These are phyloP conservation scores for Candida glucosophila DNA, from an alignment of 1,139 yeast species.

Conservation along the genomic window DNA sequence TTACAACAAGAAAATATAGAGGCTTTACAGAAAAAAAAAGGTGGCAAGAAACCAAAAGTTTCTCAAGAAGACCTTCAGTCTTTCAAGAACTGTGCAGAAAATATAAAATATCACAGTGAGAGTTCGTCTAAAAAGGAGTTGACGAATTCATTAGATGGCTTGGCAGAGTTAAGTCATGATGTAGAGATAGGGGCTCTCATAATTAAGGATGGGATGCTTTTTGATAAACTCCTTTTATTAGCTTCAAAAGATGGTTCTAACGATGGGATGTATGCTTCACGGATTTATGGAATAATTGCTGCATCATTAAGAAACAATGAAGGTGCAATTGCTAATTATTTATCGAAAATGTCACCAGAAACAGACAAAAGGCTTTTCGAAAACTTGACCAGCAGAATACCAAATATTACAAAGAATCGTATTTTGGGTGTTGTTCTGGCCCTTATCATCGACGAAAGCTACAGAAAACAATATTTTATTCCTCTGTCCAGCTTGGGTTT, in stretches of 20 bases:
- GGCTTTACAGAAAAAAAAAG: too few species aligned
- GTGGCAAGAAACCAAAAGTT: too few species aligned
- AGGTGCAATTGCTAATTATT: conserved; percentile 38
- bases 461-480: conserved; percentile 8
- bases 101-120: too few species aligned
- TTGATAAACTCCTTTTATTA: conserved; percentile 9
- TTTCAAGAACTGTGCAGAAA: too few species aligned
- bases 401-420: conserved; percentile 35
- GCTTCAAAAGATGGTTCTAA: conserved; percentile 8
- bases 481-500: conserved; percentile 5
- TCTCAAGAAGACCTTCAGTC: conserved; percentile 12
- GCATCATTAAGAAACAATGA: conserved; percentile 66
- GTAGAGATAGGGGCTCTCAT: conserved; percentile 48
- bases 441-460: conserved; percentile 23
- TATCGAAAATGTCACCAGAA: conserved; percentile 8
- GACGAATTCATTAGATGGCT: conserved; percentile 31
- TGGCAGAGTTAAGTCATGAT: conserved; percentile 60
- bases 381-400: conserved; percentile 8
- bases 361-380: conserved; percentile 11
- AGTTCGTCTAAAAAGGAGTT: too few species aligned
- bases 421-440: conserved; percentile 41
- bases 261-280: conserved; percentile 31
- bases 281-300: conserved; percentile 46
- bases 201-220: conserved; percentile 13
- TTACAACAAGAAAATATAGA: conserved; percentile 2